Conservation (phyloP, 768 basidiomycete species). For the Suillus subalutaceus region DNA sequence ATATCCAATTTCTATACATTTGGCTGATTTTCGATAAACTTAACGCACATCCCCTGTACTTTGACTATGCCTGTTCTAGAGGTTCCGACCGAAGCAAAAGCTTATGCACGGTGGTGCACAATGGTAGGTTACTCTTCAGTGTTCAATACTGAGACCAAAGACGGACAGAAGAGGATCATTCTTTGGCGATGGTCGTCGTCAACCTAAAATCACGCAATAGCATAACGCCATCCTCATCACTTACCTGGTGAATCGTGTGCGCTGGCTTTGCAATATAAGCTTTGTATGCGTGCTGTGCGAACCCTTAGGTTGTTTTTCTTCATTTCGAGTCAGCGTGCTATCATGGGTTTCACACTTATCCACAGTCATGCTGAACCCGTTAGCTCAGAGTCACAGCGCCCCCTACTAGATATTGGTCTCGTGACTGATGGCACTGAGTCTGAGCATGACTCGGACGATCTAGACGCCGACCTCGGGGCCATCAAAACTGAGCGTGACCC, state of each 20-base stretch:
- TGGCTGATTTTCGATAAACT: no score
- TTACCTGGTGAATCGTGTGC: conserved; percentile 3
- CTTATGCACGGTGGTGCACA: conserved; percentile 6
- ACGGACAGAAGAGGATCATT: background rate
- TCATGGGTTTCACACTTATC: conserved; percentile 5
- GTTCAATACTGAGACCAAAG: background rate
- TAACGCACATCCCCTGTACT: background rate
- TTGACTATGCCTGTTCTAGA: background rate
- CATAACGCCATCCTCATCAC: conserved; percentile 21
- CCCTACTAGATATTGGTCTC: background rate
- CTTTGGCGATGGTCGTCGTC: conserved; percentile 10
- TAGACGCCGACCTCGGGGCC: background rate
- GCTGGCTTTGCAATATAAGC: conserved; percentile 5
- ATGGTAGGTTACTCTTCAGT: background rate
- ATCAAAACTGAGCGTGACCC: conserved; percentile 42
- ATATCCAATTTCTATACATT: no score
- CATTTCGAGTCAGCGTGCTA: background rate
- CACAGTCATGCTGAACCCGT: background rate
- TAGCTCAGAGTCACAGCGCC: background rate
- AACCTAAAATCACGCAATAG: conserved; percentile 38
- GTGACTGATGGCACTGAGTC: conserved; percentile 1
- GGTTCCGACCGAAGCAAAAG: background rate
- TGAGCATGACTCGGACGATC: background rate
- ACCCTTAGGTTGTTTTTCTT: background rate
- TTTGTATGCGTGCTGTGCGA: background rate